Conservation (phyloP, 106 monocot genomes). For the Dactylorhiza incarnata region DNA sequence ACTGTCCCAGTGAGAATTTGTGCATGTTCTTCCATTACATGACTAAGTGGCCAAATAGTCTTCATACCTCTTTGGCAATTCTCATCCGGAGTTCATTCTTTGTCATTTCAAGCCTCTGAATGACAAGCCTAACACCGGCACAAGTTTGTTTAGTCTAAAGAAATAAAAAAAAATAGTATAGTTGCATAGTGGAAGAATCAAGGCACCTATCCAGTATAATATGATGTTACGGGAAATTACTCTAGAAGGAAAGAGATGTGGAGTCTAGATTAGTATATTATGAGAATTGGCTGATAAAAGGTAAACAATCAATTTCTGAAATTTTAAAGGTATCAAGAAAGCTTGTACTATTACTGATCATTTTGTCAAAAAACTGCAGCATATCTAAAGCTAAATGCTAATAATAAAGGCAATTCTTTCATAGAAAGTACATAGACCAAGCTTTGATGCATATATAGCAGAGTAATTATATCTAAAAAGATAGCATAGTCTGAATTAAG, state of each 20-base stretch:
- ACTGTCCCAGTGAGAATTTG: slow-evolving; percentile 4
- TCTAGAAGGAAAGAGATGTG: neutral
- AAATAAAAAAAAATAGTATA: neutral
- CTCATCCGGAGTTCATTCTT: slow-evolving; percentile 85
- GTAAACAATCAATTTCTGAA: neutral
- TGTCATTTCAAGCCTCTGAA: slow-evolving; percentile 93
- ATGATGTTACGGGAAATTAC: neutral
- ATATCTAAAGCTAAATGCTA: neutral
- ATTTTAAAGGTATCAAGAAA: neutral
- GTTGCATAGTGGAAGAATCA: slow-evolving; percentile 1
- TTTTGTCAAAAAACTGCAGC: neutral
- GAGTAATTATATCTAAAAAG: neutral
- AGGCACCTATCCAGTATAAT: neutral
- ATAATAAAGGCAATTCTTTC: neutral
- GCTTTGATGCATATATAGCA: neutral
- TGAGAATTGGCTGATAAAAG: neutral
- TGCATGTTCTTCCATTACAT: neutral
- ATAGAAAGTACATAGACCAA: neutral
- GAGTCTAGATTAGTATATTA: neutral
- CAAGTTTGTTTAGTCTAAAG: neutral
- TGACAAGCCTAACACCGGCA: slow-evolving; percentile 67
- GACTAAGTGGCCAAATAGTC: neutral
- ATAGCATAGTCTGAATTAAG: neutral
- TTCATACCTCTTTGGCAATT: slow-evolving; percentile 95
- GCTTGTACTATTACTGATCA: neutral